phyloP scores from a whole-genome alignment of 2,329 filamentous ascomycete species.

The Zymoseptoria pseudotritici region DNA sequence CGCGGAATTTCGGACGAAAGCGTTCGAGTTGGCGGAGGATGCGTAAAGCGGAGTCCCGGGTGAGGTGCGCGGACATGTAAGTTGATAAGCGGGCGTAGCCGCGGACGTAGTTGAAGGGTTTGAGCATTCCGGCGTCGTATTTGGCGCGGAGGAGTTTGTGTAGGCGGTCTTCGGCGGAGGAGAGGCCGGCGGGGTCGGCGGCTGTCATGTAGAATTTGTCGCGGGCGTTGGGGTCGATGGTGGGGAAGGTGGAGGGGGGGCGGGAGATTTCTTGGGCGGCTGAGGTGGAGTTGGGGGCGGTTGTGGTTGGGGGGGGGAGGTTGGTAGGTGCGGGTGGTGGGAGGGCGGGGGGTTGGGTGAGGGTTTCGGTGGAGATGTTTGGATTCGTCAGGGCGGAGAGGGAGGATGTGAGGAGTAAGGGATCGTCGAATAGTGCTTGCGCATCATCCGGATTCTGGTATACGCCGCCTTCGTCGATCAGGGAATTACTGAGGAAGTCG shows the following conservation, averaged over 20 bases:
- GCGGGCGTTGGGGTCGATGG: constrained; percentile 59
- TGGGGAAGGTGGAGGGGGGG: constrained; percentile 53
- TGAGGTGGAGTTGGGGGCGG: constrained; percentile 53
- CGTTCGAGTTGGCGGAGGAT: constrained; percentile 86
- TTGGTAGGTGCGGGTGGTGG: constrained; percentile 14
- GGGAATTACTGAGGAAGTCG: constrained; percentile 87
- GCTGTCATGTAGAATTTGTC: constrained; percentile 94
- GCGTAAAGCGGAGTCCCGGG: constrained; percentile 74
- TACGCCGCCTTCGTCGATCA: constrained; percentile 61
- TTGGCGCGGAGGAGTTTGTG: constrained; percentile 89
- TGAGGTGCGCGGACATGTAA: constrained; percentile 89
- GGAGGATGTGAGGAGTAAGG: constrained; percentile 40
- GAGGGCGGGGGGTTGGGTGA: constrained; percentile 21
- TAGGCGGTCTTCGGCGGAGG: constrained; percentile 88
- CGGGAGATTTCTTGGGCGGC: constrained; percentile 51
- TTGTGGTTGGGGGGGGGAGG: constrained; percentile 45
- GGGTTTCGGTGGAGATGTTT: constrained; percentile 27
- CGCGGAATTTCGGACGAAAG: constrained; percentile 90
- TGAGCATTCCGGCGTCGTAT: constrained; percentile 87
- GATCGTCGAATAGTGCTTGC: constrained; percentile 53
- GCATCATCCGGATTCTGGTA: constrained; percentile 37
- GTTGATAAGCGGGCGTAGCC: constrained; percentile 77
- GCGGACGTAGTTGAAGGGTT: constrained; percentile 97
- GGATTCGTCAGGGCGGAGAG: constrained; percentile 41
- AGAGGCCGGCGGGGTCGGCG: constrained; percentile 82